Conservation (phyloP, 2,329 filamentous ascomycete genomes). For the Talaromyces pinophilus region DNA sequence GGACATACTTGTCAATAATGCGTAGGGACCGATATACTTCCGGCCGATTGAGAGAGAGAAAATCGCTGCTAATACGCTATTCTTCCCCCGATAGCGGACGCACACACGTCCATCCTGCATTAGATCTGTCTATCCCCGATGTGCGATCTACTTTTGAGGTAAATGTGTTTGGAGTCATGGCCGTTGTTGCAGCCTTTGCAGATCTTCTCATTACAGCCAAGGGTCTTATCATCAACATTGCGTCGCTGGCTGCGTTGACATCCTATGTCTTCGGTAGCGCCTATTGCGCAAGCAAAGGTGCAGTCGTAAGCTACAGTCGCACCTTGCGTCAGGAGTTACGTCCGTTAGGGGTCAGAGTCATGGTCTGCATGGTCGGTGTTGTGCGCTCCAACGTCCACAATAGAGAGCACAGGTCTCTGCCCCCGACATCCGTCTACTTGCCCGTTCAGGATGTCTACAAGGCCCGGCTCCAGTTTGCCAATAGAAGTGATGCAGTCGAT, state of each 20-base stretch:
- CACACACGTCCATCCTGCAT: conserved; percentile 1
- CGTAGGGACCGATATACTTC: not conserved
- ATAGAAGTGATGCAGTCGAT: conserved; percentile 9
- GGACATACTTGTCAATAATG: conserved; percentile 12
- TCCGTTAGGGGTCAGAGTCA: conserved; percentile 2
- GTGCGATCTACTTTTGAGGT: conserved; percentile 7
- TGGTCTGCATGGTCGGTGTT: conserved; percentile 9
- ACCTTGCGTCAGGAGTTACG: conserved; percentile 8
- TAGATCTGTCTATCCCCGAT: conserved; percentile 1
- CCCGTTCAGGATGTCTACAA: conserved; percentile 1
- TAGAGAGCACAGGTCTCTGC: conserved; percentile 8
- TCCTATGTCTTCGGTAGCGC: conserved; percentile 7
- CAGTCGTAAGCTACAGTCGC: conserved; percentile 4
- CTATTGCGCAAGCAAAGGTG: conserved; percentile 10
- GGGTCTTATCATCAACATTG: conserved; percentile 3
- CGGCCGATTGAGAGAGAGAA: not conserved
- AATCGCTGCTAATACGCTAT: not conserved
- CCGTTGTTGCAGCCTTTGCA: conserved; percentile 3
- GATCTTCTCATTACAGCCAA: conserved; percentile 10
- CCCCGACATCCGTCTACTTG: not conserved
- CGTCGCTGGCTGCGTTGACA: conserved; percentile 5
- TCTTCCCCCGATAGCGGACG: not conserved
- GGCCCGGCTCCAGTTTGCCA: not conserved
- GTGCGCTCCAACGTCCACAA: conserved; percentile 13
- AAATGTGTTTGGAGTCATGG: conserved; percentile 9